Percentiles rank a stretch among this genome's conserved stretches.
phyloP scores from a whole-genome alignment of 202 grass and related monocot genomes.

The Sporobolus alterniflorus region DNA sequence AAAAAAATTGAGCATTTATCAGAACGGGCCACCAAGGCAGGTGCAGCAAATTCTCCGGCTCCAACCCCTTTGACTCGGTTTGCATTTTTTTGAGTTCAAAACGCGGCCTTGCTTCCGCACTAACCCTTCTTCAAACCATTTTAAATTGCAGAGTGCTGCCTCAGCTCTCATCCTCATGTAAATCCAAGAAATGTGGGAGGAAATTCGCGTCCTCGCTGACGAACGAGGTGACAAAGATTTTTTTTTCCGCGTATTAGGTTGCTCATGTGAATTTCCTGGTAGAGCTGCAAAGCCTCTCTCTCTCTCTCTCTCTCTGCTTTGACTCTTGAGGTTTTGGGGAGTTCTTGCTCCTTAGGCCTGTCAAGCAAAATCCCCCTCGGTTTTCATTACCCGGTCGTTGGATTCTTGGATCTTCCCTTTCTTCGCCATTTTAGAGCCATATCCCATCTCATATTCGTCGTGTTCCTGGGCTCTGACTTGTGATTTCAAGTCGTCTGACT shows the following conservation, averaged over 20 bases:
- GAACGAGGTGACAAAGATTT: constrained; percentile 21
- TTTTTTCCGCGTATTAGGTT: background rate
- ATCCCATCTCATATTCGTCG: background rate
- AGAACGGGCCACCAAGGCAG: constrained; percentile 13
- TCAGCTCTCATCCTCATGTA: background rate
- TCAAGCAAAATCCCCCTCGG: constrained; percentile 30
- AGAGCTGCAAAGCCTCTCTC: background rate
- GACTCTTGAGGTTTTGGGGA: background rate
- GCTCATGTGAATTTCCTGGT: constrained; percentile 12
- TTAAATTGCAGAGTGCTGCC: constrained; percentile 18
- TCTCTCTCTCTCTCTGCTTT: constrained; percentile 2
- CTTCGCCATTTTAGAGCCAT: constrained; percentile 8
- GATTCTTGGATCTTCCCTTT: constrained; percentile 28
- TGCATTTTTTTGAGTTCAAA: background rate
- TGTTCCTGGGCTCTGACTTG: background rate
- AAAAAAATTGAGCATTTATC: background rate
- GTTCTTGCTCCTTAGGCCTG: background rate
- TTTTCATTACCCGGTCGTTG: background rate
- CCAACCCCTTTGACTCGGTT: background rate
- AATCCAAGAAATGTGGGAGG: background rate
- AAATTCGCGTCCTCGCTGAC: constrained; percentile 21
- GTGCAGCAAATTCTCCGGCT: background rate
- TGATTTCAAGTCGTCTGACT: background rate
- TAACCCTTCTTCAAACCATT: constrained; percentile 18
- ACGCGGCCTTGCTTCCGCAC: constrained; percentile 10